Base-by-base conservation (phyloP, 192 early-diverging fungal genomes). In the Backusella tuberculispora region DNA sequence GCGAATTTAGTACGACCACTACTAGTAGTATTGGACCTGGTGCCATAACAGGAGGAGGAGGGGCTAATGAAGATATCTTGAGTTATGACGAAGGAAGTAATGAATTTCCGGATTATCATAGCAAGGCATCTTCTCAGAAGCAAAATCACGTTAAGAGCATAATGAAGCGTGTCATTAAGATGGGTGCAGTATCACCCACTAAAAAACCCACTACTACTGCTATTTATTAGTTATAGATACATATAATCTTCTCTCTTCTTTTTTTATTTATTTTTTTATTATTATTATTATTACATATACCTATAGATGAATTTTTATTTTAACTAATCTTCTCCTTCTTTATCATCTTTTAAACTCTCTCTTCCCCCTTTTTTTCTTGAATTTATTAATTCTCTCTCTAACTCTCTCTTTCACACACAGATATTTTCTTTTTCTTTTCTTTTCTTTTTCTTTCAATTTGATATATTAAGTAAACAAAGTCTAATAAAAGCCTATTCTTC, bases 151-250 rank as follows among this genome's bases (percentile, higher is more conserved):
- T 71, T 15, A 71, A 71, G 46, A 71, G 34, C n/a, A 71, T 71
- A 46, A 71, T 71, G 69, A 47, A 50, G 47, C 45, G 69, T 48
- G 69, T 71, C 13, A 71, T 71, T n/a, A 71, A 71, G 45, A 71
- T 71, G 29, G 69, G 69, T 40, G 45, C 46, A 19, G n/a, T 67
- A 19, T 38, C 41, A 13, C 66, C 66, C 0, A 67, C 38, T 17
- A 67, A 67, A 19, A 67, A 67, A 26, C 53, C 53, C 1, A 60
- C 53, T 1, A 60, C 53, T 60, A 60, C 53, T 60, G 21, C 53
- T 60, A 60, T 60, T 26, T 60, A 60, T 60, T 60, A 60, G 53
- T 60, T 26, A 10, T 10, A 26, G 21, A 60, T 26, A 56, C 24
- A 60, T 60, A 60, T 60, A 60, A 60, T 60, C 26, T 60, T 26